Conservation (phyloP, 352 stramenopile genomes). For the Peronospora belbahrii region DNA sequence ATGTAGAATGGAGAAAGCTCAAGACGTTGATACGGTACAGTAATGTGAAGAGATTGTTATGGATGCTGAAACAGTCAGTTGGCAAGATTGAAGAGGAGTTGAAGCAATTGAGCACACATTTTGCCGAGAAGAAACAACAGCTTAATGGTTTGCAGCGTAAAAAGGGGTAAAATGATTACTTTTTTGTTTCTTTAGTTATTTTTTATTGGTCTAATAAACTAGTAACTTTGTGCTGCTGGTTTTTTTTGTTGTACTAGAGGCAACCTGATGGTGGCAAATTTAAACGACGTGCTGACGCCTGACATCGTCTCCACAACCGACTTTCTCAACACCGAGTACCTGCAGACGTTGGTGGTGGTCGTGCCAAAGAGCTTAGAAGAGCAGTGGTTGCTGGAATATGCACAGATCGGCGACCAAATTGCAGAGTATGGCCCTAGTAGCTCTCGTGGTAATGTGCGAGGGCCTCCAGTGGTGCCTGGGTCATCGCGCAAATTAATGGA, state of each 20-base stretch:
- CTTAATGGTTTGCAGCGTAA: slow-evolving; percentile 89
- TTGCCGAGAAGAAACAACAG: slow-evolving; percentile 91
- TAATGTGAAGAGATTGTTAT: neutral
- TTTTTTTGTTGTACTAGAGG: slow-evolving; percentile 42
- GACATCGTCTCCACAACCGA: slow-evolving; percentile 82
- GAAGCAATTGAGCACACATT: slow-evolving; percentile 90
- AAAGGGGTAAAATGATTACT: slow-evolving; percentile 53
- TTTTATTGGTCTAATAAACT: no score
- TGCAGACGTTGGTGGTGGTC: slow-evolving; percentile 94
- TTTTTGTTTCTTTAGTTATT: neutral
- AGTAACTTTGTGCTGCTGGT: no score
- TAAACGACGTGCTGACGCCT: slow-evolving; percentile 91
- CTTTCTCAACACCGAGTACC: slow-evolving; percentile 95
- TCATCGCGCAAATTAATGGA: slow-evolving; percentile 86
- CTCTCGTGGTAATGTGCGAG: slow-evolving; percentile 85
- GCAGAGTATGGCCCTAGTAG: slow-evolving; percentile 87
- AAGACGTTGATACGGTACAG: slow-evolving; percentile 1
- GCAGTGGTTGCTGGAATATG: slow-evolving; percentile 82
- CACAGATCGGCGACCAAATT: slow-evolving; percentile 84
- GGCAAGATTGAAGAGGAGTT: slow-evolving; percentile 96
- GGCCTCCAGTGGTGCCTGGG: slow-evolving; percentile 92
- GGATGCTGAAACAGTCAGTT: slow-evolving; percentile 45
- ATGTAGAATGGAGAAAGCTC: neutral
- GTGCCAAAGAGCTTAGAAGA: slow-evolving; percentile 90
- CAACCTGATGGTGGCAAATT: slow-evolving; percentile 92